phyloP scores from a whole-genome alignment of 495 filamentous ascomycete species.

The Antarctomyces pellizariae region DNA sequence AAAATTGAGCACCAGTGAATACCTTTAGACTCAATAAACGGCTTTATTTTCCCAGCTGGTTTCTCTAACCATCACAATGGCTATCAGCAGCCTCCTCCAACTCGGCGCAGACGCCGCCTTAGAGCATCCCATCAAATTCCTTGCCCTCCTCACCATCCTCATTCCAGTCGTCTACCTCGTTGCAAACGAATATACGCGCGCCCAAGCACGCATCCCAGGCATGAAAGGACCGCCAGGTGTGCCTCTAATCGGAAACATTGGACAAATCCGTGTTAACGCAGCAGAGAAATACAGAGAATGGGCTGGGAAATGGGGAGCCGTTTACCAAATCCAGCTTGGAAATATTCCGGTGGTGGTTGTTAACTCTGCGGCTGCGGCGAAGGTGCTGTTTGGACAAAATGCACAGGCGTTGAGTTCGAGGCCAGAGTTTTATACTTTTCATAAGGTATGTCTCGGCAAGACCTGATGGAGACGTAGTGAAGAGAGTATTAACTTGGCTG shows the following conservation, averaged over 20 bases:
- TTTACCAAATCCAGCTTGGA: slow-evolving; percentile 42
- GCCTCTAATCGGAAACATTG: slow-evolving; percentile 39
- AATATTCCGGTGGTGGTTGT: slow-evolving; percentile 37
- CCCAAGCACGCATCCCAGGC: slow-evolving; percentile 22
- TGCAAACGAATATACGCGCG: slow-evolving; percentile 27
- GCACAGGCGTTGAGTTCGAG: slow-evolving; percentile 29
- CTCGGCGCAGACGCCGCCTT: background rate
- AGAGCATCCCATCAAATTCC: slow-evolving; percentile 4
- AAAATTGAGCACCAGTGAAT: no score
- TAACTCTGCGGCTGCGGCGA: slow-evolving; percentile 31
- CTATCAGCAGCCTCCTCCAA: slow-evolving; percentile 5
- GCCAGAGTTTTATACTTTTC: slow-evolving; percentile 41
- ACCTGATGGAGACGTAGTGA: background rate
- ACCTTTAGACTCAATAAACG: no score
- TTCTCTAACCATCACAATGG: slow-evolving; percentile 4
- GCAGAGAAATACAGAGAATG: slow-evolving; percentile 35
- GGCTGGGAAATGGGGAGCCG: slow-evolving; percentile 30
- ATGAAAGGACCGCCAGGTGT: slow-evolving; percentile 30
- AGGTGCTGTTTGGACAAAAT: slow-evolving; percentile 32
- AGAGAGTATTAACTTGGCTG: slow-evolving; percentile 2
- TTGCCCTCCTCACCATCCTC: slow-evolving; percentile 10
- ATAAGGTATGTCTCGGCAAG: slow-evolving; percentile 21
- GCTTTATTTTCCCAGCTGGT: no score
- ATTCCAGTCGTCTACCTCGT: slow-evolving; percentile 22
- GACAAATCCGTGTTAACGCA: slow-evolving; percentile 32